A percentile compares a stretch with the other conserved stretches of the same genome.
phyloP scores from a whole-genome alignment of 2,329 filamentous ascomycete species.

The Pseudocercospora pini-densiflorae region DNA sequence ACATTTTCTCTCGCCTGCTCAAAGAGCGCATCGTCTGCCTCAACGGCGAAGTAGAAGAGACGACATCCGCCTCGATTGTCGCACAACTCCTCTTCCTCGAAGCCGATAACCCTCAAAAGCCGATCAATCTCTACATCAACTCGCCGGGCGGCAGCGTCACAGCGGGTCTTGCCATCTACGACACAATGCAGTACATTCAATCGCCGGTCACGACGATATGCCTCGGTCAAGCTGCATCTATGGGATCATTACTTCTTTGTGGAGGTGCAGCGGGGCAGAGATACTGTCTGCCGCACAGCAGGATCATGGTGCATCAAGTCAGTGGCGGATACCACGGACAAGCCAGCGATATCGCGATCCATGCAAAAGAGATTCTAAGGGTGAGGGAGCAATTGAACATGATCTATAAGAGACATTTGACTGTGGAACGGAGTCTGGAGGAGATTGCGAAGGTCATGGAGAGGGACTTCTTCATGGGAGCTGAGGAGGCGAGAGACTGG shows the following conservation, averaged over 20 bases:
- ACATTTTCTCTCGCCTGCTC: conserved; percentile 54
- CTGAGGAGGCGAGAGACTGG: conserved; percentile 83
- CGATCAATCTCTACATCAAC: conserved; percentile 98
- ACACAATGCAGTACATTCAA: conserved; percentile 97
- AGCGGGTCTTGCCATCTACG: conserved; percentile 86
- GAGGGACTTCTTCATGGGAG: conserved; percentile 90
- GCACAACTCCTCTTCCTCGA: conserved; percentile 97
- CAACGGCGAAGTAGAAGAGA: conserved; percentile 89
- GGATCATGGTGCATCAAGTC: conserved; percentile 97
- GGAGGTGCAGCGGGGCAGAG: conserved; percentile 85
- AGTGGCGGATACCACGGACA: conserved; percentile 73
- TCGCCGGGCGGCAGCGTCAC: conserved; percentile 92
- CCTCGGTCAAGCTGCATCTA: conserved; percentile 90
- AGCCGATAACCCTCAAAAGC: conserved; percentile 91
- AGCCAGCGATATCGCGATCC: conserved; percentile 86
- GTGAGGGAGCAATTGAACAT: conserved; percentile 84
- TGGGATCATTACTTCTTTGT: conserved; percentile 87
- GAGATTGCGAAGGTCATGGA: conserved; percentile 97
- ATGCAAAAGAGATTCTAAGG: conserved; percentile 93
- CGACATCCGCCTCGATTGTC: conserved; percentile 88
- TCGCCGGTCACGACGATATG: conserved; percentile 94
- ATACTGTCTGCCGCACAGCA: conserved; percentile 88
- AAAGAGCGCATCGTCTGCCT: conserved; percentile 90
- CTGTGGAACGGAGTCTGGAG: conserved; percentile 75
- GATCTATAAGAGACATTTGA: conserved; percentile 88